Evolutionary conservation across 306 rosid genomes (phyloP), one percentile per base, ranked within the genome.

Genomic region (Casuarina glauca): DNA sequence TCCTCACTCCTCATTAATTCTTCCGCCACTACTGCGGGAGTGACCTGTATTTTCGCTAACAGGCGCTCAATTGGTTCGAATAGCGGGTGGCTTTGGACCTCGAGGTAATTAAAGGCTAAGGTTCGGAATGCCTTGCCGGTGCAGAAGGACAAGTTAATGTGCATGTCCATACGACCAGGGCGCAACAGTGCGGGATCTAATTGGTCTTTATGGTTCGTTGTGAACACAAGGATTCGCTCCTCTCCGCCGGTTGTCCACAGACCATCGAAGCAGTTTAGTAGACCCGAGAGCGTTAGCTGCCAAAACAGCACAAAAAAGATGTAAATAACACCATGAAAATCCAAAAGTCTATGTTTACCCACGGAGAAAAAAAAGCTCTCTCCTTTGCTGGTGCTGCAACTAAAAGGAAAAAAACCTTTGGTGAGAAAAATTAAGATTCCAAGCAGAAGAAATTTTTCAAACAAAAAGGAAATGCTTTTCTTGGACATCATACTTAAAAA

Each of bases 201-300:
- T 42, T 74, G 77, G 0, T 83, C 86, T 53, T 79, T 81, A 32
- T 81, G 83, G 67, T 83, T 88, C 9, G 91, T 88, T 0, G 91
- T 86, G 78, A 86, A 86, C 62, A 88, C 78, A 1, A 83, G 79
- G 52, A 88, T 83, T 69, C 88, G 75, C 77, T 88, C 89, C 12
- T 88, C 91, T 0, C 89, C 86, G 12, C 80, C 73, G 73, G 88
- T 79, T 2, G 86, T 83, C 85, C 89, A 88, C 68, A 88, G 39
- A 3, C 89, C 89, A 64, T 88, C 87, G 6, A 86, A 78, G 72
- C 71, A 83, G 62, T 86, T 86, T 45, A 86, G 44, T 12, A 80
- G 46, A 26, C 79, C 85, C 0, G 85, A 86, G 1, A 86, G 77
- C 0, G 86, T 76, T n/a, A 79, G 73, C 80, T 77, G 72, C 41